These are phyloP conservation scores for Tieghemostelium lacteum DNA, from an alignment of 78 protist genomes.

Conservation along the genomic window DNA sequence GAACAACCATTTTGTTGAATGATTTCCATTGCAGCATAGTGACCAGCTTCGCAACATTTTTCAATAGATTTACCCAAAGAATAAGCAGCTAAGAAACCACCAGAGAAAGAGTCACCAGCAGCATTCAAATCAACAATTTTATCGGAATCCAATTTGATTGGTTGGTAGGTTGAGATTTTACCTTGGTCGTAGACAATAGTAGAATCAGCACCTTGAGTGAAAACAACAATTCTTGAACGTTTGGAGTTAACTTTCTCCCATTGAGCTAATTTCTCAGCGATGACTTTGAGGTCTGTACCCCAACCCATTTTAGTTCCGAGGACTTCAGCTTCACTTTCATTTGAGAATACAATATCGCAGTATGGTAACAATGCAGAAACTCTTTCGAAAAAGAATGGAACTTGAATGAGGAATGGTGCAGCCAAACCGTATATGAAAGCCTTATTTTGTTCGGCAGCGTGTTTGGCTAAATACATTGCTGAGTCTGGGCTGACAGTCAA, in stretches of 20 bases:
- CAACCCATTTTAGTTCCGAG: slow-evolving; percentile 76
- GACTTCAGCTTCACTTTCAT: slow-evolving; percentile 94
- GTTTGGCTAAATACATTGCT: slow-evolving; percentile 86
- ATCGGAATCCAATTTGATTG: slow-evolving; percentile 46
- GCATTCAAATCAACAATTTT: slow-evolving; percentile 98
- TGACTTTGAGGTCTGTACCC: slow-evolving; percentile 82
- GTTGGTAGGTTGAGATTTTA: slow-evolving; percentile 67
- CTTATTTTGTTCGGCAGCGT: slow-evolving; percentile 90
- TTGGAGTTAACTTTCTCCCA: slow-evolving; percentile 83
- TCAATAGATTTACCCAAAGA: slow-evolving; percentile 38
- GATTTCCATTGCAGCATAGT: slow-evolving; percentile 91
- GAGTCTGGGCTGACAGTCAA: slow-evolving; percentile 93
- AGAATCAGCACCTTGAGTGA: slow-evolving; percentile 96
- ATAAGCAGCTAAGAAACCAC: slow-evolving; percentile 96
- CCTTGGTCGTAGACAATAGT: slow-evolving; percentile 89
- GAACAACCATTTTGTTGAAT: slow-evolving; percentile 92
- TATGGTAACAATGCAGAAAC: slow-evolving; percentile 85
- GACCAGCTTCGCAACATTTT: slow-evolving; percentile 91
- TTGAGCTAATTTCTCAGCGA: slow-evolving; percentile 83
- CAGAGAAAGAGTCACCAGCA: slow-evolving; percentile 98
- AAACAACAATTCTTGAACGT: slow-evolving; percentile 90
- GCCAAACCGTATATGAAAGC: slow-evolving; percentile 82
- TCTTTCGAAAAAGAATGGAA: slow-evolving; percentile 91
- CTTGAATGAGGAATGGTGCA: slow-evolving; percentile 94
- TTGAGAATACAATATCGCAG: slow-evolving; percentile 95